Base-by-base conservation (phyloP, 2,329 filamentous ascomycete species). In the Sarocladium brachiariae region DNA sequence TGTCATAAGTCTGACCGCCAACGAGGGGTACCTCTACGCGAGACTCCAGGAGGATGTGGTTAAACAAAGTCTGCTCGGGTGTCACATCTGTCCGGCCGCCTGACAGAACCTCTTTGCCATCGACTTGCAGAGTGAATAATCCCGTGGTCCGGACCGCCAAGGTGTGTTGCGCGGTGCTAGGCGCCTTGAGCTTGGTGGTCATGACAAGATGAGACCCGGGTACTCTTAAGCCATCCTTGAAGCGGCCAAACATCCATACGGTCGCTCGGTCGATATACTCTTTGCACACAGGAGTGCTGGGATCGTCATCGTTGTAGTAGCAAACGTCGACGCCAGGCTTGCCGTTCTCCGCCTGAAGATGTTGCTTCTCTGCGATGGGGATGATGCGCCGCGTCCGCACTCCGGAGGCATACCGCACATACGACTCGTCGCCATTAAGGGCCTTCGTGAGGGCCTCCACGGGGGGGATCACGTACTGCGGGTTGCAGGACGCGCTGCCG, bases 1-100 rank as follows among this genome's bases (percentile, higher is more conserved):
- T 59, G 35, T 72, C 70, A 65, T 86, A 86, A 1, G 71, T 71
- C 56, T 80, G 70, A 8, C 78, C 82, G 57, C 34, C 34, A 37
- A 37, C 34, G 34, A 37, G 34, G 6, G 34, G 34, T 6, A 37
- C 34, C 8, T 37, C 34, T 7, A 37, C 34, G 6, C 34, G 34
- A 16, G 34, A 37, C 34, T 37, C 34, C 9, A 37, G 34, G 18
- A 9, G 34, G 16, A 37, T 18, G 34, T 37, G 34, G 34, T 37
- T 37, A n/a, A 37, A 37, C 34, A 37, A n/a, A 37, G 34, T 37
- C 34, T 37, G 34, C n/a, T 37, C 34, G 10, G 34, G 34, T 37
- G 34, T 11, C 34, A 37, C 34, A 16, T 37, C 34, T 37, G 34
- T 9, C 34, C n/a, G 34, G n/a, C 8, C 34, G 16, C 34, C 34